Percentiles rank a stretch among this genome's conserved stretches.
phyloP scores from a whole-genome alignment of 139 green algal genomes.

The Coccomyxa sp. region DNA sequence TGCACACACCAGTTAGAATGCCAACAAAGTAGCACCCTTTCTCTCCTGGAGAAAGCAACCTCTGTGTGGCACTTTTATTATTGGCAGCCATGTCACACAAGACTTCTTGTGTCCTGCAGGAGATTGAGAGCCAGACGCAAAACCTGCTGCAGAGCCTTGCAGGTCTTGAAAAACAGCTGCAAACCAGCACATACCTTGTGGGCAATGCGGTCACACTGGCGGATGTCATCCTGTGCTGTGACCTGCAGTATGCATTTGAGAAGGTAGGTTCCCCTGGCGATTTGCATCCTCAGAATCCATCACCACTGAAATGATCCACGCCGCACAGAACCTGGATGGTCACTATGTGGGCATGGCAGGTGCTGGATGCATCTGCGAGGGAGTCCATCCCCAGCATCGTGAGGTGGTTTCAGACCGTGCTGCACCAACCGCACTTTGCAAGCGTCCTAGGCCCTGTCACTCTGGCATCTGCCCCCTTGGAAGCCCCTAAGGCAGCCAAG shows the following conservation, averaged over 20 bases:
- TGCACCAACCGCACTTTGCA: not conserved
- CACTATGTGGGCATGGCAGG: not conserved
- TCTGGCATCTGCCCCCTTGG: not conserved
- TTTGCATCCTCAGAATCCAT: not conserved
- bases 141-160: not conserved
- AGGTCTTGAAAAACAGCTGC: slow-evolving; percentile 5
- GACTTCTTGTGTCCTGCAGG: not conserved
- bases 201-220: slow-evolving; percentile 17
- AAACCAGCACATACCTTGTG: slow-evolving; percentile 7
- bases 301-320: not conserved
- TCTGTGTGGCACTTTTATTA: not conserved
- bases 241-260: slow-evolving; percentile 1
- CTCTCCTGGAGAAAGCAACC: not conserved
- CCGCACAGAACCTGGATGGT: not conserved
- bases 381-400: slow-evolving; percentile 15
- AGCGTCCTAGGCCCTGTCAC: not conserved
- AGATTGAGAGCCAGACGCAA: too few relatives aligned
- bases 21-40: not conserved
- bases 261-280: not conserved
- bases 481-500: not conserved
- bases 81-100: not conserved
- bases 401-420: slow-evolving; percentile 8
- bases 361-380: slow-evolving; percentile 7
- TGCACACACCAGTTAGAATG: not conserved
- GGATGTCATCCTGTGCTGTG: slow-evolving; percentile 11